Evolutionary conservation across 805 yeast genomes (phyloP).

Genomic region (Teunomyces funiuensis): DNA sequence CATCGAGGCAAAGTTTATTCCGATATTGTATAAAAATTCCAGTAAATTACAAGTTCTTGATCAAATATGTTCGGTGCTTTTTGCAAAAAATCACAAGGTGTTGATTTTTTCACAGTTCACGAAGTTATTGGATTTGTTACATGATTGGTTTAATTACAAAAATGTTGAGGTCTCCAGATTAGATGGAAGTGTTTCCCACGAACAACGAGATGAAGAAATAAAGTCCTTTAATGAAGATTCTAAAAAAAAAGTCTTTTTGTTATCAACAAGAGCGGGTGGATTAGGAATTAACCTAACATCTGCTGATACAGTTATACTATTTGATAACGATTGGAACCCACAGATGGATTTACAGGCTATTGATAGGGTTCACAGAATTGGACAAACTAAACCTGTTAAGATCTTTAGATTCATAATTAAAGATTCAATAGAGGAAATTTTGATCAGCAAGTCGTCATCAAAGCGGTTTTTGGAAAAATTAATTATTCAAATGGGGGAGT

Average conservation of each 20-base stretch:
- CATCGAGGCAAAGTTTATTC: conserved; percentile 28
- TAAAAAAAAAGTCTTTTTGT: conserved; percentile 52
- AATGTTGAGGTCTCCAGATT: conserved; percentile 54
- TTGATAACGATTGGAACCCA: conserved; percentile 97
- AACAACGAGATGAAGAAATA: conserved; percentile 64
- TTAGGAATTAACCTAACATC: conserved; percentile 82
- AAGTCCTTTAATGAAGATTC: conserved; percentile 41
- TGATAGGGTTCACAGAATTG: conserved; percentile 93
- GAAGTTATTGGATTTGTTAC: conserved; percentile 73
- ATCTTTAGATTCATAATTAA: conserved; percentile 75
- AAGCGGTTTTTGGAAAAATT: conserved; percentile 77
- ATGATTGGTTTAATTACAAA: conserved; percentile 65
- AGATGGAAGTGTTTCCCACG: conserved; percentile 74
- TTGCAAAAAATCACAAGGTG: conserved; percentile 59
- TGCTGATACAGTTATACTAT: conserved; percentile 87
- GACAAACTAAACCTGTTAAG: conserved; percentile 81
- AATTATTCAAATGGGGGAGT: conserved; percentile 49
- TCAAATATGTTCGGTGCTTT: conserved; percentile 55
- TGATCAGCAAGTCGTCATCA: conserved; percentile 74
- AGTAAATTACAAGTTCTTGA: conserved; percentile 73
- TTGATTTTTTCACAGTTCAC: conserved; percentile 88
- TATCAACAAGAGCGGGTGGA: conserved; percentile 94
- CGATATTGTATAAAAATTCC: conserved; percentile 49
- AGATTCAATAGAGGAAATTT: conserved; percentile 80
- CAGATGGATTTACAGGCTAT: conserved; percentile 96